Percentiles rank a stretch among this genome's conserved stretches.
Conservation (phyloP, 805 yeast genomes). For the Pichia phayaonensis region DNA sequence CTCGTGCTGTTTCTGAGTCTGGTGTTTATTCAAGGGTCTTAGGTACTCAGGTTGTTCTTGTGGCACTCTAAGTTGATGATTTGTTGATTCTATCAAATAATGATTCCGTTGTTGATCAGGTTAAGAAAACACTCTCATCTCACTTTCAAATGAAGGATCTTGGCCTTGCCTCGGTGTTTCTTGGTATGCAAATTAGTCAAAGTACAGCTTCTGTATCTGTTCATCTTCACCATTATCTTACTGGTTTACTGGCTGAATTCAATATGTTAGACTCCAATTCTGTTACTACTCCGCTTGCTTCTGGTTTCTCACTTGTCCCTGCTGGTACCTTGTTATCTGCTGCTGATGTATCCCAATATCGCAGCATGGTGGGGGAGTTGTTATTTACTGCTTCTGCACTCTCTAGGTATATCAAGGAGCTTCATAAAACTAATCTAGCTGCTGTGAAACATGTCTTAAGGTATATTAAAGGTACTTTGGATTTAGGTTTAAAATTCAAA, state of each 20-base stretch:
- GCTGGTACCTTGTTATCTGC: constrained; percentile 1
- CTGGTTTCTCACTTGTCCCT: background rate
- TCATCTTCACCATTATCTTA: background rate
- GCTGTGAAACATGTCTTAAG: constrained; percentile 3
- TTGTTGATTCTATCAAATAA: too few relatives aligned
- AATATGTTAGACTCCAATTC: background rate
- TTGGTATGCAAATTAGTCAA: constrained; percentile 3
- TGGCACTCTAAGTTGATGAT: background rate
- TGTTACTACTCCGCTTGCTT: background rate
- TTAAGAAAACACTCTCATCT: background rate
- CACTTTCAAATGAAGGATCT: background rate
- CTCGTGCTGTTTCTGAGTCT: background rate
- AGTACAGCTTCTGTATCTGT: background rate
- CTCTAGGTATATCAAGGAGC: background rate
- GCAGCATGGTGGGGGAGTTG: background rate
- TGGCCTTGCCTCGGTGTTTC: background rate
- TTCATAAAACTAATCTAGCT: background rate
- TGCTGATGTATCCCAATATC: background rate
- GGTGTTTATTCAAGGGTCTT: background rate
- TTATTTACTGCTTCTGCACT: background rate
- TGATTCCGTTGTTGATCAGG: too few relatives aligned
- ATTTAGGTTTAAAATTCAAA: background rate
- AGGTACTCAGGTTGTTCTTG: background rate
- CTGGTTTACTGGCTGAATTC: background rate
- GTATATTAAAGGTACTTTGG: constrained; percentile 1